phyloP scores from a whole-genome alignment of 139 green algal species.

The Edaphochlamys debaryana region DNA sequence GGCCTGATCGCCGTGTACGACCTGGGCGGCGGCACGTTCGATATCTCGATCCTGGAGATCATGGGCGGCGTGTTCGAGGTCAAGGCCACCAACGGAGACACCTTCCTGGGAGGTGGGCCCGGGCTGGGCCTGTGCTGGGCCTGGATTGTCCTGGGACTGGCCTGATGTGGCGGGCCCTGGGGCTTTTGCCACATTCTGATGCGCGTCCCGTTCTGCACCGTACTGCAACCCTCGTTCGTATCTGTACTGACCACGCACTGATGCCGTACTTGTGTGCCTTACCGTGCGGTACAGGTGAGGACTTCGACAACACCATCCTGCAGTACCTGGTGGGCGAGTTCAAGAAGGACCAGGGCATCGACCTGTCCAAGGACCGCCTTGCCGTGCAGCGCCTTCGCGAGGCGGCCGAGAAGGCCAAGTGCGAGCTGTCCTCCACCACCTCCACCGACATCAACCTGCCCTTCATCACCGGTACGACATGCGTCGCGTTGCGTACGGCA shows the following conservation, averaged over 20 bases:
- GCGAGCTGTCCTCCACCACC: constrained; percentile 90
- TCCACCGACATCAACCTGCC: constrained; percentile 99
- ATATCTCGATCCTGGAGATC: constrained; percentile 99
- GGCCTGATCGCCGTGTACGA: constrained; percentile 95
- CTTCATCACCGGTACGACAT: constrained; percentile 99
- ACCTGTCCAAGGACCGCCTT: constrained; percentile 94
- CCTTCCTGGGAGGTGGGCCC: constrained; percentile 91
- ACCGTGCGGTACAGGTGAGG: constrained; percentile 88
- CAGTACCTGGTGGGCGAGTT: constrained; percentile 76
- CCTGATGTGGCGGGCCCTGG: not conserved
- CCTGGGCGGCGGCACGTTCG: constrained; percentile 96
- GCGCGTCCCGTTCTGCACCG: too few relatives aligned
- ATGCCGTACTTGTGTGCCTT: too few relatives aligned
- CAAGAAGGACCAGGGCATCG: constrained; percentile 93
- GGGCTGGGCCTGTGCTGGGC: too few relatives aligned
- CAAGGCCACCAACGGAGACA: constrained; percentile 99
- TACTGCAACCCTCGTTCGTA: too few relatives aligned
- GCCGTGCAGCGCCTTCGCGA: constrained; percentile 91
- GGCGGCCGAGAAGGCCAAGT: constrained; percentile 89
- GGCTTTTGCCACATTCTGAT: too few relatives aligned
- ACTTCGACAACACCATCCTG: constrained; percentile 96
- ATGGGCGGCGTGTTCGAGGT: constrained; percentile 97
- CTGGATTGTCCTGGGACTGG: too few relatives aligned
- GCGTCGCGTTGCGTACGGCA: too few relatives aligned
- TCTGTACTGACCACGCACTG: too few relatives aligned